Evolutionary conservation across 805 yeast species (phyloP).

Genomic region (Saccharomyces jurei): DNA sequence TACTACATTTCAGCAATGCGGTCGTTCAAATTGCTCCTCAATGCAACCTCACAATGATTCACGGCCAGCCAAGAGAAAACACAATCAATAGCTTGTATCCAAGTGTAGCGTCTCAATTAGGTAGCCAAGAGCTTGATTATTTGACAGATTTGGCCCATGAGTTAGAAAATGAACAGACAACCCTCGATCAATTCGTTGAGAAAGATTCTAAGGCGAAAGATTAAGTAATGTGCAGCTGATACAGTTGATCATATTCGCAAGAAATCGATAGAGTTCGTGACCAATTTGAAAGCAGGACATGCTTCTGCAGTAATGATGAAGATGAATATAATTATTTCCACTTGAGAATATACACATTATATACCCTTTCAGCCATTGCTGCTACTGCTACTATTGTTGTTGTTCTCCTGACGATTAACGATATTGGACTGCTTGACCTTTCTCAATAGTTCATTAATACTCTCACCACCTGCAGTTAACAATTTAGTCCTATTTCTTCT

Average conservation of each 20-base stretch:
- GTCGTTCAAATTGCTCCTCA: conserved; percentile 90
- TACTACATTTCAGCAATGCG: conserved; percentile 90
- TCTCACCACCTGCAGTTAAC: conserved; percentile 26
- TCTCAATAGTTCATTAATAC: conserved; percentile 22
- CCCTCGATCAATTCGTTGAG: background rate
- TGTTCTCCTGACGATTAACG: background rate
- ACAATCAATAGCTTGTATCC: conserved; percentile 87
- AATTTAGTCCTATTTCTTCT: conserved; percentile 56
- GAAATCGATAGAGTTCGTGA: background rate
- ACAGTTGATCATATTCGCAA: background rate
- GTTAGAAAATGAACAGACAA: background rate
- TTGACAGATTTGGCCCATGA: conserved; percentile 66
- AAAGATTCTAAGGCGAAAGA: background rate
- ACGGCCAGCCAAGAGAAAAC: conserved; percentile 93
- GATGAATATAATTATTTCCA: background rate
- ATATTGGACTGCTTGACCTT: conserved; percentile 5
- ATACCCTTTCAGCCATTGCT: conserved; percentile 3
- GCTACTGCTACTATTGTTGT: background rate
- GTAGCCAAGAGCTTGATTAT: conserved; percentile 88
- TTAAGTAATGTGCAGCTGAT: background rate
- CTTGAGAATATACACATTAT: background rate
- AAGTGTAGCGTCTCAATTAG: conserved; percentile 88
- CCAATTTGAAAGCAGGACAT: background rate
- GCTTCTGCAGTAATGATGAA: background rate
- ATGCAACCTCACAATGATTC: conserved; percentile 87